Evolutionary conservation across 345 rosid genomes (phyloP), one percentile per base, ranked within the genome.

Genomic region (Lumnitzera littorea): DNA sequence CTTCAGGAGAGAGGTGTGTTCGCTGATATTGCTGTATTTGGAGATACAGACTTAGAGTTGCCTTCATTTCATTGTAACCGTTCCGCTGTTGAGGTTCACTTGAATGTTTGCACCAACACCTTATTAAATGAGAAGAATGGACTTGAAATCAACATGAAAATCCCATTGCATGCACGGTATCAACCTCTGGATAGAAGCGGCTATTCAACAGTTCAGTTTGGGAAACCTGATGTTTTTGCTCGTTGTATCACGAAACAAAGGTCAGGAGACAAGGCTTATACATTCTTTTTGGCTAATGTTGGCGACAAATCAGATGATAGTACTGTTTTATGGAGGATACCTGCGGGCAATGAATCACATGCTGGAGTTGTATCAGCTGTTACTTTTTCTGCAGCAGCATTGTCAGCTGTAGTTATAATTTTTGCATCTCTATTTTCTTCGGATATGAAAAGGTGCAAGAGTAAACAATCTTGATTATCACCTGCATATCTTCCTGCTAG

Each of bases 91-190:
- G 99, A 92, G 87, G 69, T 90, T 74, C 97, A 87, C 68, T 63
- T 82, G 65, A 64, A 73, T 36, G 57, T 78, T n/a, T 77, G 61
- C 57, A 53, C 65, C 48, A 64, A 29, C 46, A 56, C 57, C 52
- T 56, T 72, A 24, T 68, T 31, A 9, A 57, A 51, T 57, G 53
- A 73, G 46, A 70, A 58, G 53, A 68, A 63, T 55, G 84, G 61
- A 74, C 56, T 68, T 50, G 84, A 79, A 70, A 68, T 90, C 64
- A 67, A 64, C 31, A 15, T 84, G 55, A 67, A 72, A 60, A 82
- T 94, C 60, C 96, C 99, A 16, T 66, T 94, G 67, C 97, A 90
- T 71, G 91, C 91, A 25, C 84, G 95, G 2, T 94, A 90, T 76
- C 89, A 89, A 95, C 82, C 80, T 55, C 52, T 82, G 4, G 75